Conservation (phyloP, 176 grass and related monocot genomes). For the Ananas comosus region DNA sequence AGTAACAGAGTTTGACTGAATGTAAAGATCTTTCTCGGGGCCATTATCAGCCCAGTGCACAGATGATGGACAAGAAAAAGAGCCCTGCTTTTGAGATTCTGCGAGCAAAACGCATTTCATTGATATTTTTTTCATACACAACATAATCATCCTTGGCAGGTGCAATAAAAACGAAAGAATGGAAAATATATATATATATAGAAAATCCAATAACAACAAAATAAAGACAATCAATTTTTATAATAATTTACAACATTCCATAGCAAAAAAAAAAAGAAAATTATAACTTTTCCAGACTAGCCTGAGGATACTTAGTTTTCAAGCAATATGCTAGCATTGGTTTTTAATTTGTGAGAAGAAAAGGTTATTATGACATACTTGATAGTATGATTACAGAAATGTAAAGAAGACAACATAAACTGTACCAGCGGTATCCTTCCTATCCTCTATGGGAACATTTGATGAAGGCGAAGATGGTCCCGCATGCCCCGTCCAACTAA, state of each 20-base stretch:
- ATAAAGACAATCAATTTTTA: too few species aligned
- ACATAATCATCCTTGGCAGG: too few species aligned
- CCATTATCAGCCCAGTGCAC: conserved; percentile 67
- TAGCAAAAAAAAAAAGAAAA: not conserved
- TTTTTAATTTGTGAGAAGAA: not conserved
- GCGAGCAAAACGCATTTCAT: conserved; percentile 17
- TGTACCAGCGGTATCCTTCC: conserved; percentile 29
- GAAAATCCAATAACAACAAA: too few species aligned
- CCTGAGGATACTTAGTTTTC: not conserved
- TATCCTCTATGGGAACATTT: conserved; percentile 29
- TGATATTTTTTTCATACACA: too few species aligned
- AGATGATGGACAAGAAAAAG: conserved; percentile 60
- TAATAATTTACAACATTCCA: not conserved
- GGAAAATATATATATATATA: too few species aligned
- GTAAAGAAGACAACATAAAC: conserved; percentile 16
- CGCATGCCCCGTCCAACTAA: conserved; percentile 39
- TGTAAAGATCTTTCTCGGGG: conserved; percentile 91
- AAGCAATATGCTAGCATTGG: not conserved
- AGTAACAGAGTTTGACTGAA: conserved; percentile 68
- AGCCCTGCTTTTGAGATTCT: conserved; percentile 47
- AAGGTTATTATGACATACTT: too few species aligned
- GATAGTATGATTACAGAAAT: not conserved
- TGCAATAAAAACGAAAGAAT: too few species aligned
- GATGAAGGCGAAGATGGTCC: conserved; percentile 20
- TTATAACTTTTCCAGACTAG: not conserved